phyloP scores from a whole-genome alignment of 352 stramenopile species.

The Phytophthora sp. region DNA sequence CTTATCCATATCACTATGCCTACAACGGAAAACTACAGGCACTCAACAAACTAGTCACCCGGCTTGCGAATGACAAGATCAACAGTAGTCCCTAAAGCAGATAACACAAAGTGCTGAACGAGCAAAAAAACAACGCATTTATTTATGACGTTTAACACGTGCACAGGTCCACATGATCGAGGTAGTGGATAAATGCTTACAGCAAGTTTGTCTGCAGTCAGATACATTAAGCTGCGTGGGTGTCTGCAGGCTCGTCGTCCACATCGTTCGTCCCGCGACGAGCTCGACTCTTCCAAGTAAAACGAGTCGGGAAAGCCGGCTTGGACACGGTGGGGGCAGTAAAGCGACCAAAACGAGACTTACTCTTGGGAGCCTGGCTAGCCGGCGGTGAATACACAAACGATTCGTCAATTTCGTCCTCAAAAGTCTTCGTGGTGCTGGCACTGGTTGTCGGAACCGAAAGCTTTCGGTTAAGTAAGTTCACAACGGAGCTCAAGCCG shows the following conservation, averaged over 20 bases:
- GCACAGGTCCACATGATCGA: conserved; percentile 13
- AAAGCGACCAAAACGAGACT: conserved; percentile 55
- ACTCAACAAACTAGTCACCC: conserved; percentile 28
- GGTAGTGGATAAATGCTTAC: conserved; percentile 20
- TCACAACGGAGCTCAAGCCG: conserved; percentile 37
- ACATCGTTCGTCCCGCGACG: conserved; percentile 29
- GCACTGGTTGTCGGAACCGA: conserved; percentile 34
- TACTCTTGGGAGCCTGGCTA: conserved; percentile 43
- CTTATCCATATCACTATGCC: conserved; percentile 33
- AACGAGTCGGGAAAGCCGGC: conserved; percentile 51
- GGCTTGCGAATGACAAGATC: conserved; percentile 29
- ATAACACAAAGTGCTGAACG: conserved; percentile 5
- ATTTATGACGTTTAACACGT: conserved; percentile 33
- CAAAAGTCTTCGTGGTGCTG: conserved; percentile 33
- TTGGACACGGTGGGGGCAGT: conserved; percentile 44
- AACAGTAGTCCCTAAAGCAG: conserved; percentile 8
- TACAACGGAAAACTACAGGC: conserved; percentile 41
- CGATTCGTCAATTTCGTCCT: conserved; percentile 45
- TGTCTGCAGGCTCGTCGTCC: conserved; percentile 15
- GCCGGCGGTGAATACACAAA: conserved; percentile 41
- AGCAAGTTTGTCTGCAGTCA: conserved; percentile 18
- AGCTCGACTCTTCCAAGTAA: conserved; percentile 54
- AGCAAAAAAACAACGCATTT: conserved; percentile 23
- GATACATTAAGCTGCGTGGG: conserved; percentile 28
- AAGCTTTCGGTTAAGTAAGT: conserved; percentile 39